A percentile compares a stretch with the other conserved stretches of the same genome.
phyloP scores from a whole-genome alignment of 1,284 basidiomycete species.

The Naganishia albida region DNA sequence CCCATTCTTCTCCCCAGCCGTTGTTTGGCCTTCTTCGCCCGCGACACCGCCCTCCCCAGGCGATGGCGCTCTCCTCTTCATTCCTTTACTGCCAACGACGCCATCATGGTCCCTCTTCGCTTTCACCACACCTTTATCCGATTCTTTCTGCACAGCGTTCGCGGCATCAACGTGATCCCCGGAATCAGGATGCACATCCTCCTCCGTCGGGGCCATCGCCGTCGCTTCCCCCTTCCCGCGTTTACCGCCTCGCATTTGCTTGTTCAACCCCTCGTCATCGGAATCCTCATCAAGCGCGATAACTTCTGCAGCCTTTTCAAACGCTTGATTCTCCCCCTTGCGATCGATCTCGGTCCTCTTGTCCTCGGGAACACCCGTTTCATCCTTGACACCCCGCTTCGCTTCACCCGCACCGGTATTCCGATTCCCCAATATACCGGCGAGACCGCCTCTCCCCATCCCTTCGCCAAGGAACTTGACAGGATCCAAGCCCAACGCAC shows the following conservation, averaged over 20 bases:
- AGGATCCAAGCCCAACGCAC: constrained; percentile 6
- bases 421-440: constrained; percentile 14
- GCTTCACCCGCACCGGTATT: constrained; percentile 3
- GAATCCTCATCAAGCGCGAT: constrained; percentile 17
- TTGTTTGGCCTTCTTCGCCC: neutral
- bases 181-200: constrained; percentile 24
- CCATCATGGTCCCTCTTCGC: neutral
- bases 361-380: neutral
- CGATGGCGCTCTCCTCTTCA: constrained; percentile 13
- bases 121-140: neutral
- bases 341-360: constrained; percentile 21
- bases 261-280: neutral
- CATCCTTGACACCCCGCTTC: neutral
- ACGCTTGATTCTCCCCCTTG: neutral
- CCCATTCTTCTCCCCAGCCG: neutral
- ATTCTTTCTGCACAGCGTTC: constrained; percentile 12
- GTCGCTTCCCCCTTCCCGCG: constrained; percentile 2
- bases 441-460: constrained; percentile 4
- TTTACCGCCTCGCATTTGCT: neutral
- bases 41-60: constrained; percentile 24
- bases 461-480: constrained; percentile 2
- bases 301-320: constrained; percentile 4
- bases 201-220: constrained; percentile 20
- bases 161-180: constrained; percentile 7
- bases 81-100: neutral